phyloP scores from a whole-genome alignment of 2,329 filamentous ascomycete genomes.

The Whalleya microplaca region DNA sequence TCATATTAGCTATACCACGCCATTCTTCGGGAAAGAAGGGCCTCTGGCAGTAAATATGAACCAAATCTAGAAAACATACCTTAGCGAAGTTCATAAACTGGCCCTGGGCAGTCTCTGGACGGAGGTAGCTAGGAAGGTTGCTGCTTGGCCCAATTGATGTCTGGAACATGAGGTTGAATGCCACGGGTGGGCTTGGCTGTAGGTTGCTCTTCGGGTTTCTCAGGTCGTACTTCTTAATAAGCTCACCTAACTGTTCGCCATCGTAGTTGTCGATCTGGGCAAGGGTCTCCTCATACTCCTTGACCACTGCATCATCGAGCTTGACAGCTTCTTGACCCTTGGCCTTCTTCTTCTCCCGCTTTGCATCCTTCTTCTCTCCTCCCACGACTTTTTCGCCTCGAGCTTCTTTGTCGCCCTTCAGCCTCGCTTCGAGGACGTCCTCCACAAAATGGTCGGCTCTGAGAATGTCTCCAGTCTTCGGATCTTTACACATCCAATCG shows the following conservation, averaged over 20 bases:
- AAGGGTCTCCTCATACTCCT: conserved; percentile 89
- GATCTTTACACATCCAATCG: conserved; percentile 99
- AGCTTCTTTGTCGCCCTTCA: conserved; percentile 92
- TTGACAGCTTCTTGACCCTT: conserved; percentile 78
- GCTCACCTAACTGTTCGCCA: conserved; percentile 79
- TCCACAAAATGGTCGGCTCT: conserved; percentile 96
- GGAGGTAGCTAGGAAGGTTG: conserved; percentile 81
- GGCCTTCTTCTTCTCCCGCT: conserved; percentile 88
- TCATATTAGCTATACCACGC: not conserved
- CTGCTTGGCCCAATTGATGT: conserved; percentile 92
- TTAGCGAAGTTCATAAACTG: conserved; percentile 88
- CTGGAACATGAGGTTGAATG: conserved; percentile 99
- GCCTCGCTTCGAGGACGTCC: conserved; percentile 82
- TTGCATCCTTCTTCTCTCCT: conserved; percentile 69
- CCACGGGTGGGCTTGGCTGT: conserved; percentile 77
- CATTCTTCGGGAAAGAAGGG: not conserved
- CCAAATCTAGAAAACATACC: not conserved
- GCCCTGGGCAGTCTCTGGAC: conserved; percentile 95
- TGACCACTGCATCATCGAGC: conserved; percentile 81
- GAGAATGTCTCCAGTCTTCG: conserved; percentile 95
- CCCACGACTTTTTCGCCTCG: conserved; percentile 81
- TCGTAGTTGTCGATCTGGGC: conserved; percentile 96
- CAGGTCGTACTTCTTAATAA: conserved; percentile 91
- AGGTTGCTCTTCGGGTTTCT: conserved; percentile 82
- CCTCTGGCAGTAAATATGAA: not conserved